Conservation (phyloP, 768 basidiomycete genomes). For the Russula emetica region DNA sequence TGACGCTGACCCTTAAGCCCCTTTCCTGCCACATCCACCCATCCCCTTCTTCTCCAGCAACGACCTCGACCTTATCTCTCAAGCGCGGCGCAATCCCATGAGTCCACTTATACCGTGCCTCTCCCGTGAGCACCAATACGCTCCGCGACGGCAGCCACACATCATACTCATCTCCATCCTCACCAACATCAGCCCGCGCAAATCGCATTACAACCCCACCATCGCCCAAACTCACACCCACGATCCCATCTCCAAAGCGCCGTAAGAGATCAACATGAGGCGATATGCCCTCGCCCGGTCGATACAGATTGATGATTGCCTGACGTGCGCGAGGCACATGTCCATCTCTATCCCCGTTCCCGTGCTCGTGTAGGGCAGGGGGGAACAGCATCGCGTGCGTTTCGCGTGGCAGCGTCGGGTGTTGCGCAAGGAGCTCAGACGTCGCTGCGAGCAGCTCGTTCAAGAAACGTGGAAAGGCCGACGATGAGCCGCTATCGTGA, state of each 20-base stretch:
- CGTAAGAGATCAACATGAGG: slow-evolving; percentile 82
- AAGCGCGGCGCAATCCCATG: slow-evolving; percentile 74
- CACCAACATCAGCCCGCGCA: slow-evolving; percentile 24
- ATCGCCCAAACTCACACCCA: slow-evolving; percentile 74
- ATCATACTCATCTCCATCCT: slow-evolving; percentile 34
- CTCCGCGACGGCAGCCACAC: slow-evolving; percentile 74
- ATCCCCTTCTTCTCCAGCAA: slow-evolving; percentile 13
- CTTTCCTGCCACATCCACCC: slow-evolving; percentile 45
- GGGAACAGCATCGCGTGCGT: slow-evolving; percentile 63
- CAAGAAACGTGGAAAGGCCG: slow-evolving; percentile 57
- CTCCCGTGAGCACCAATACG: slow-evolving; percentile 70
- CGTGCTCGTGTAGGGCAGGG: slow-evolving; percentile 16
- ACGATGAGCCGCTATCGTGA: slow-evolving; percentile 20
- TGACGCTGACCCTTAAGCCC: slow-evolving; percentile 67
- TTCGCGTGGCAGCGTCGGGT: slow-evolving; percentile 42
- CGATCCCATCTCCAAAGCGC: slow-evolving; percentile 85
- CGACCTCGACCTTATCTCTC: slow-evolving; percentile 54
- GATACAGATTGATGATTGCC: slow-evolving; percentile 86
- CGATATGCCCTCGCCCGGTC: slow-evolving; percentile 83
- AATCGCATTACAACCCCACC: slow-evolving; percentile 83
- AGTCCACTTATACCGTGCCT: slow-evolving; percentile 81
- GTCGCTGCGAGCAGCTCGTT: slow-evolving; percentile 49
- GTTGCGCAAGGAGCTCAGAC: slow-evolving; percentile 45
- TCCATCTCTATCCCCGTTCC: slow-evolving; percentile 6
- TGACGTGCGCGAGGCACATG: slow-evolving; percentile 55